Base-by-base conservation (phyloP, 208 protist species). In the Trypanosomatidae sp. region DNA sequence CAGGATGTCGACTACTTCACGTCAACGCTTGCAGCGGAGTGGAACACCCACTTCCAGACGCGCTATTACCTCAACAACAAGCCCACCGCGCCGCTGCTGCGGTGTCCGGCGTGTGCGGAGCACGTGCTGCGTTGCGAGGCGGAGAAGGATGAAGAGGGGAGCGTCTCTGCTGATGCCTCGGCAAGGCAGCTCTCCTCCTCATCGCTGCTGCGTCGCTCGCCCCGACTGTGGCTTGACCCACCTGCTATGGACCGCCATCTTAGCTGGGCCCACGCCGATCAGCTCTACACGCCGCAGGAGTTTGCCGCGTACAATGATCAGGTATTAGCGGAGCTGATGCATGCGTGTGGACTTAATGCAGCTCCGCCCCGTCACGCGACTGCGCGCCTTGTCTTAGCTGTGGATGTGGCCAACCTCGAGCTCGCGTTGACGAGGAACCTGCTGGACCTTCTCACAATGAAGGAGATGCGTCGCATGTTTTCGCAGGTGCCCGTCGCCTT, bases 401-500 rank as follows among this genome's bases (percentile, higher is more conserved):
- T 92, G 17, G 91, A 96, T 65, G 83, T 88, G 5, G 91, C 91
- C 3, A 96, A 96, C 70, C 41, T 94, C 33, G 89, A 94, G 68
- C 65, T 96, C 1, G 67, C 66, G 28, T 47, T 33, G 7, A 66
- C 78, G 3, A 71, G 69, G 8, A 49, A 73, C 25, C 47, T 94
- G 47, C 56, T 92, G 19, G 71, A 82, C 4, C 49, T 96, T 22
- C 66, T 92, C 36, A 62, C 44, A 33, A 80, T 72, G 33, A 41
- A 52, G 12, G 81, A 88, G 52, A 66, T 83, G 50, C 65, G 56
- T 55, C 39, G 78, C 12, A 71, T 86, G 39, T 82, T 95, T 47
- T 49, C 64, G 2, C 44, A 66, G 28, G 74, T 88, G 10, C 80
- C 89, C 12, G 79, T 91, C 25, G 86, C 80, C 9, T 53, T 93